Evolutionary conservation across 768 basidiomycete genomes (phyloP).

Genomic region (Psilocybe azurescens): DNA sequence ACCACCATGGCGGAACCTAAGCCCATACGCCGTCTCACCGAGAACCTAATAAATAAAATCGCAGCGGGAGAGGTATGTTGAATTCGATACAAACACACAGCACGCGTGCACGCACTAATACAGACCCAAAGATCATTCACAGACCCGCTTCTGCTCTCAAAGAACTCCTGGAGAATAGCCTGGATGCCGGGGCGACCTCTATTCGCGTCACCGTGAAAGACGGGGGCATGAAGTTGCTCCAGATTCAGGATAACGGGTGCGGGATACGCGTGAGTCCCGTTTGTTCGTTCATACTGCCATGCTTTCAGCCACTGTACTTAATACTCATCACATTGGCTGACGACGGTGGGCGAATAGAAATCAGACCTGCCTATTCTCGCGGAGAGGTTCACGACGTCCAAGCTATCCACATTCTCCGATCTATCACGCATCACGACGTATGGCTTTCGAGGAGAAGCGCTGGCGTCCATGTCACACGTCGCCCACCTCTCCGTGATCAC

Average conservation of each 20-base stretch:
- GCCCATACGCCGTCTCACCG: conserved; percentile 77
- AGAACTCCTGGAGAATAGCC: conserved; percentile 91
- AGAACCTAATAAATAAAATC: conserved; percentile 90
- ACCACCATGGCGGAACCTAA: conserved; percentile 46
- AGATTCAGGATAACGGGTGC: conserved; percentile 96
- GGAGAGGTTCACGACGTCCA: conserved; percentile 95
- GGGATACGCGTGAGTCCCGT: conserved; percentile 79
- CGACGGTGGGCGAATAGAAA: conserved; percentile 55
- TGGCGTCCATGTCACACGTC: conserved; percentile 95
- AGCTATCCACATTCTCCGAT: conserved; percentile 86
- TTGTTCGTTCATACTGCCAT: neutral
- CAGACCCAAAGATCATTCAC: conserved; percentile 37
- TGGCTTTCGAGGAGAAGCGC: conserved; percentile 96
- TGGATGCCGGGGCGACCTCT: conserved; percentile 91
- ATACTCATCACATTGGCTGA: too few relatives aligned
- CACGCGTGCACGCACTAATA: conserved; percentile 10
- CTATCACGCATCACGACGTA: conserved; percentile 86
- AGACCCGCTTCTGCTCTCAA: conserved; percentile 94
- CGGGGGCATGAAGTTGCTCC: conserved; percentile 92
- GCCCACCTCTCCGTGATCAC: conserved; percentile 89
- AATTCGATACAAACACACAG: neutral
- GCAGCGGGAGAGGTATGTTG: conserved; percentile 73
- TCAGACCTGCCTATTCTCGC: conserved; percentile 88
- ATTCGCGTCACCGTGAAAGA: conserved; percentile 93
- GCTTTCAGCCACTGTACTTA: neutral